Evolutionary conservation across 2,329 filamentous ascomycete species (phyloP).

Genomic region (Pseudogymnoascus sp.): DNA sequence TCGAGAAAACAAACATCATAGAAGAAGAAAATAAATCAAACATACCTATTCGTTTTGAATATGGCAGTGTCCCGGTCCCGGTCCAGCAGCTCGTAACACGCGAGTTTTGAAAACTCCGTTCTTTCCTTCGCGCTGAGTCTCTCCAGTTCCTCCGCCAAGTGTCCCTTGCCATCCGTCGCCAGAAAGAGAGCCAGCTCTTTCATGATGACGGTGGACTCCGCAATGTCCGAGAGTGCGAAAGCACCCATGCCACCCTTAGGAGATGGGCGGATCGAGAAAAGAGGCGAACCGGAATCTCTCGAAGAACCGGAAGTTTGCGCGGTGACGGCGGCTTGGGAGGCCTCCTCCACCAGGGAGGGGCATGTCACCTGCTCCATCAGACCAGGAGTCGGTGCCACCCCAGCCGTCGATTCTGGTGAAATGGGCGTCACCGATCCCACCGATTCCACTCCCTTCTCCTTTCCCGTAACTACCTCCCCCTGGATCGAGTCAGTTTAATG

Average conservation of each 20-base stretch:
- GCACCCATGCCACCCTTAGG: slow-evolving; percentile 27
- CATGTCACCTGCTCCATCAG: background rate
- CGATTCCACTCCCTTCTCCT: slow-evolving; percentile 33
- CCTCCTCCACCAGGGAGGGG: slow-evolving; percentile 7
- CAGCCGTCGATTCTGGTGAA: background rate
- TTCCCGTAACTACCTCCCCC: slow-evolving; percentile 6
- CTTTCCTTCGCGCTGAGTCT: slow-evolving; percentile 20
- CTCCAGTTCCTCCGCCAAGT: slow-evolving; percentile 21
- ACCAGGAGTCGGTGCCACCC: background rate
- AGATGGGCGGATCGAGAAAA: slow-evolving; percentile 26
- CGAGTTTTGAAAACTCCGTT: slow-evolving; percentile 20
- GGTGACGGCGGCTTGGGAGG: background rate
- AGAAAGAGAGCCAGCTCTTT: slow-evolving; percentile 25
- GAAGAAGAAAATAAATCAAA: background rate
- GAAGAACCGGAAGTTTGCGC: slow-evolving; percentile 19
- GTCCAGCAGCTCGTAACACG: slow-evolving; percentile 18
- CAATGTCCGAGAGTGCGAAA: slow-evolving; percentile 27
- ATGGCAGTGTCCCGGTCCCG: slow-evolving; percentile 21
- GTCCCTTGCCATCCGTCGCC: slow-evolving; percentile 11
- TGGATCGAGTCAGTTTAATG: background rate
- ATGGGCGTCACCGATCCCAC: slow-evolving; percentile 24
- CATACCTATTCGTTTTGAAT: slow-evolving; percentile 29
- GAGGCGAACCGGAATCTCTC: slow-evolving; percentile 21
- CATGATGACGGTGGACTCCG: slow-evolving; percentile 22
- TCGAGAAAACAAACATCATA: too few relatives aligned